Conservation (phyloP, 2,329 filamentous ascomycete genomes). For the Aspergillus phoenicis region DNA sequence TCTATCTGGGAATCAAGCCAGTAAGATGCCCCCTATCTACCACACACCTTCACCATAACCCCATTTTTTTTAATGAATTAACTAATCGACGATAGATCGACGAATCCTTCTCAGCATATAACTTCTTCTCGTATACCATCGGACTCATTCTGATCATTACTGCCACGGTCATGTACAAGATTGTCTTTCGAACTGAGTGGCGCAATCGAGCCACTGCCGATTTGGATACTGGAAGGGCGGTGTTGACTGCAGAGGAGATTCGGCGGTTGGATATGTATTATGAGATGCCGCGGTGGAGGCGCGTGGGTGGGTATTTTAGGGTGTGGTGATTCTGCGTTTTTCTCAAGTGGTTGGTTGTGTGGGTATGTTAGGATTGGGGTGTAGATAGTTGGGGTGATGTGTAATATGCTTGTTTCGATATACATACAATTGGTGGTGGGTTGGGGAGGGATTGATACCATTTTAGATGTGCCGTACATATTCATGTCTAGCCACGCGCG, state of each 20-base stretch:
- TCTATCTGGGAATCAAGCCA: conserved; percentile 4
- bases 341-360: no score
- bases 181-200: conserved; percentile 11
- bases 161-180: conserved; percentile 6
- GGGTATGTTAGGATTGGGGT: no score
- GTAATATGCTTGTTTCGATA: no score
- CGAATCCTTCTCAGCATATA: conserved; percentile 7
- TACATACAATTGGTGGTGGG: no score
- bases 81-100: not conserved
- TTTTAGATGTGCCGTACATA: no score
- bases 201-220: conserved; percentile 9
- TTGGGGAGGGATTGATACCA: no score
- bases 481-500: no score
- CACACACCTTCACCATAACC: no score
- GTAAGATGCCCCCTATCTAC: not conserved
- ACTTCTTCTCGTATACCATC: conserved; percentile 14
- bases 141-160: conserved; percentile 9
- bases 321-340: conserved; percentile 1
- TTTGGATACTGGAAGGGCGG: conserved; percentile 7
- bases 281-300: conserved; percentile 11
- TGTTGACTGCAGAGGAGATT: conserved; percentile 3
- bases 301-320: conserved; percentile 11
- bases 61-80: not conserved
- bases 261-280: conserved; percentile 13
- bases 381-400: no score